Base-by-base conservation (phyloP, 139 green algal genomes). In the Mesostigma viride region DNA sequence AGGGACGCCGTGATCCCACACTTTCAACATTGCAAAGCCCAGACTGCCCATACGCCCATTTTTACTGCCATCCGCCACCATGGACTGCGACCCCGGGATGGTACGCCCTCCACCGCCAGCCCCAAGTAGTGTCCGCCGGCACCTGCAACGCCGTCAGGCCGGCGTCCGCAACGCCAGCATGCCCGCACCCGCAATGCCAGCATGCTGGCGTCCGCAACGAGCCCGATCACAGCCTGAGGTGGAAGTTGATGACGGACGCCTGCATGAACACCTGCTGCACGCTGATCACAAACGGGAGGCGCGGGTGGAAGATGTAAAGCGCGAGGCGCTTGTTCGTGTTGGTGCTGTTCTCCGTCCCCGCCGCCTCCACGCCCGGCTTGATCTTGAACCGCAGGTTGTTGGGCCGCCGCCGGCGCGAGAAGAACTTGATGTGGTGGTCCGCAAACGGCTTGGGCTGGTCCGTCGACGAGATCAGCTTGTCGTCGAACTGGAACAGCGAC, bases 391-490 rank as follows among this genome's bases (percentile, higher is more conserved):
- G 48, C 31, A 78, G 61, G 22, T 40, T n/a, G 47, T 75, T 78
- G 1, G 72, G 66, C 31, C 66, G 56, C 17, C 66, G 34, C 22
- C 64, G 31, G 4, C 72, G 66, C 20, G 68, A 75, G 11, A 77
- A 62, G 53, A 81, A 81, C 64, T 81, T 81, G 35, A 81, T 77
- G 44, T 73, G 70, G 73, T 81, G 60, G 53, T 81, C 75, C 47
- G 74, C 31, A 48, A 60, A 76, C 2, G 75, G 75, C 65, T 67
- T 81, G 36, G 81, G 75, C 51, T 53, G 32, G 4, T 81, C 64
- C 14, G 45, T 58, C 0, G 44, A 27, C 0, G 73, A 79, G 11
- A 81, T 79, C 20, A 81, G 62, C 67, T 80, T 81, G 3, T 81
- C 74, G 40, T 81, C 74, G 14, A 77, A 81, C 8, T 76, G 58